Base-by-base conservation (phyloP, 192 early-diverging fungal genomes). In the Diversispora eburnea region DNA sequence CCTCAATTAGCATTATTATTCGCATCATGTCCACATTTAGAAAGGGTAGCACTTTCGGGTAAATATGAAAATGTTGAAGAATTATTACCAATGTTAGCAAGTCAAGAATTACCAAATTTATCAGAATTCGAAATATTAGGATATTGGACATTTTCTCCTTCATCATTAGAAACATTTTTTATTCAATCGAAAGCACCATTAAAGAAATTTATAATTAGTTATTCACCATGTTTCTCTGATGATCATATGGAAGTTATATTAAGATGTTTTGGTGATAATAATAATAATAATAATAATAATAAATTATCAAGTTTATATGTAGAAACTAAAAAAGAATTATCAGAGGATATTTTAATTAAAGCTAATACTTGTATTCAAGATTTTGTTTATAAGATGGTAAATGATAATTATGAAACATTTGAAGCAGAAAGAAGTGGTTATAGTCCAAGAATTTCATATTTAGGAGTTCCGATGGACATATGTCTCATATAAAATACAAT, bases 71-170 rank as follows among this genome's bases (percentile, higher is more conserved):
- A 39, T 61, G 59, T 33, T 10, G 25, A 61, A 39, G 59, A 61
- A 41, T 61, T 61, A 61, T 61, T 61, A 5, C 13, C 15, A 33
- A 33, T 6, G 39, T 15, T 61, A 17, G 39, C 59, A 12, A 61
- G 2, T 61, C 33, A 33, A 33, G 59, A 61, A 61, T 41, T 61
- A 61, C 33, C 59, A 4, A 61, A 61, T 41, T 61, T 61, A 61
- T 8, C 12, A 41, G 59, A 61, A 15, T 61, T 61, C 4, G 13
- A 39, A 15, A 61, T 61, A 15, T 15, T 15, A 15, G 59, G 25
- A 39, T 33, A 61, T 13, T 61, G 59, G 59, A 15, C 25, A 4
- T 61, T 33, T 33, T 33, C 25, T 15, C 12, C 22, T 2, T 9
- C 9, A 61, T 42, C 59, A 41, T 61, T 61, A 4, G 59, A 61